A percentile compares a stretch with the other conserved stretches of the same genome.
phyloP scores from a whole-genome alignment of 108 stramenopile genomes.

The Nitzschia putrida region DNA sequence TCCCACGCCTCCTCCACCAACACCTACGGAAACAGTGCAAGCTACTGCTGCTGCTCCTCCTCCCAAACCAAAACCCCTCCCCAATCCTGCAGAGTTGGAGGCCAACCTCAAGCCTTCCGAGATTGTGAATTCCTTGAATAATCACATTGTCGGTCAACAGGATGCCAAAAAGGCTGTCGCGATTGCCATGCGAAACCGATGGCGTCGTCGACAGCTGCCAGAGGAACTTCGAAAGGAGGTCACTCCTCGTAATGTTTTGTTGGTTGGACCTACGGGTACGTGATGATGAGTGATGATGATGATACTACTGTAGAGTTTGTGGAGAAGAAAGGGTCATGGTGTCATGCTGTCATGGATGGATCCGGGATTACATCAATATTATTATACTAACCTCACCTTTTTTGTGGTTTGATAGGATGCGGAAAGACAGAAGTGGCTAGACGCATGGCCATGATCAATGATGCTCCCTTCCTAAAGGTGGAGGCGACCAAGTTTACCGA shows the following conservation, averaged over 20 bases:
- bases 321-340: no score
- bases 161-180: slow-evolving; percentile 98
- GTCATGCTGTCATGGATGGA: no score
- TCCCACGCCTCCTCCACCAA: not conserved
- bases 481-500: slow-evolving; percentile 99
- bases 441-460: slow-evolving; percentile 93
- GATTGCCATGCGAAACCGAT: slow-evolving; percentile 98
- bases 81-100: slow-evolving; percentile 8
- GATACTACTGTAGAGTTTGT: no score
- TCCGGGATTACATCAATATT: no score
- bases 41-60: not conserved
- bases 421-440: slow-evolving; percentile 99
- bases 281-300: no score
- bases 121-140: slow-evolving; percentile 83
- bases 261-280: slow-evolving; percentile 97
- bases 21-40: not conserved
- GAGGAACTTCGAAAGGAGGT: slow-evolving; percentile 90
- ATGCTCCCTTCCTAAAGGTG: slow-evolving; percentile 99
- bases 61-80: not conserved
- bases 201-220: slow-evolving; percentile 92
- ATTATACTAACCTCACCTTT: no score
- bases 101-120: slow-evolving; percentile 72
- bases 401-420: slow-evolving; percentile 36
- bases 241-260: slow-evolving; percentile 98
- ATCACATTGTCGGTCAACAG: slow-evolving; percentile 93